phyloP scores from a whole-genome alignment of 345 rosid genomes.

The Populus pruinosa region DNA sequence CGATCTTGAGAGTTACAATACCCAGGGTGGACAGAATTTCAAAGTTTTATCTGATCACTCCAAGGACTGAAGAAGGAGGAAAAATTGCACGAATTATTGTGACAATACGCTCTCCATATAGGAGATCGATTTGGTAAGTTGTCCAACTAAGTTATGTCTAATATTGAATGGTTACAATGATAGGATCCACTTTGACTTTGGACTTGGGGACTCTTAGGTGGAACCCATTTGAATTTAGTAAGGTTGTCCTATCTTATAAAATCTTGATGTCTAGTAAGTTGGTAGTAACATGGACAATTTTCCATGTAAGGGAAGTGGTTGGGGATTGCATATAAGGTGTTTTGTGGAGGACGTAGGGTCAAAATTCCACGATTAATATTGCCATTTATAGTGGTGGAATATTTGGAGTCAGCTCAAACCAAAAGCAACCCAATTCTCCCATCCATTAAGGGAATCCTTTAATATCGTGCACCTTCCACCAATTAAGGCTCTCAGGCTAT shows the following conservation, averaged over 20 bases:
- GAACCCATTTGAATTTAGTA: conserved; percentile 27
- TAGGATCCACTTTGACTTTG: conserved; percentile 35
- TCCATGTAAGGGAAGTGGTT: conserved; percentile 44
- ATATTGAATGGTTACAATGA: conserved; percentile 29
- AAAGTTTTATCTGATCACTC: background rate
- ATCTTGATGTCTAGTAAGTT: conserved; percentile 35
- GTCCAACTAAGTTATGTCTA: conserved; percentile 1
- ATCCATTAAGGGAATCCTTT: conserved; percentile 18
- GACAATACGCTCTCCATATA: background rate
- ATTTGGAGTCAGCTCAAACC: conserved; percentile 31
- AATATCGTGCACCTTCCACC: conserved; percentile 41
- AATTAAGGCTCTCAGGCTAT: conserved; percentile 35
- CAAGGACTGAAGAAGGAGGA: background rate
- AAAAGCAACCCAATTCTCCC: conserved; percentile 8
- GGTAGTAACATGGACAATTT: conserved; percentile 30
- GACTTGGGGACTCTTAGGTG: conserved; percentile 38
- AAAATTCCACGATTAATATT: conserved; percentile 42
- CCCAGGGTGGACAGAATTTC: background rate
- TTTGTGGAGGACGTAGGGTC: conserved; percentile 49
- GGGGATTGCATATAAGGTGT: conserved; percentile 26
- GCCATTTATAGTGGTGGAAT: conserved; percentile 41
- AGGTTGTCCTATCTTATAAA: conserved; percentile 6
- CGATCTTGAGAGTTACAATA: background rate
- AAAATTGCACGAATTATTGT: background rate
- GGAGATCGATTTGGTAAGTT: background rate